A percentile compares a stretch with the other conserved stretches of the same genome.
Conservation (phyloP, 2,329 filamentous ascomycete species). For the Lachnellula subtilissima region DNA sequence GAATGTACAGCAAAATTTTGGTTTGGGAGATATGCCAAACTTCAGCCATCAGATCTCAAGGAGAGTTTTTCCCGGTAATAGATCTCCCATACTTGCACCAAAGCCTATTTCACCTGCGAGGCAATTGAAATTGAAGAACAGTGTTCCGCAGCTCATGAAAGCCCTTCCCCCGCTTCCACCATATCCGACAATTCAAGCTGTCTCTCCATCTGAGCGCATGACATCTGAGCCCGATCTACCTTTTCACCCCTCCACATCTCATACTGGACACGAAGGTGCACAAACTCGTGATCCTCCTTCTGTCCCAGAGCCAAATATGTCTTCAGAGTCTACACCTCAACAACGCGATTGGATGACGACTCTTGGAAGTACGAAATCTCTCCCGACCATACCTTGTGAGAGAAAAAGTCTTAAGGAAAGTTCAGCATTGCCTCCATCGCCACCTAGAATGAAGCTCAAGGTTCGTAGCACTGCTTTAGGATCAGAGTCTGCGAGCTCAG, state of each 20-base stretch:
- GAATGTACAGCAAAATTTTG: neutral
- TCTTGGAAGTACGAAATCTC: neutral
- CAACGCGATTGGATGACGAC: neutral
- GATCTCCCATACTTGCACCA: constrained; percentile 30
- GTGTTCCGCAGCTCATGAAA: constrained; percentile 33
- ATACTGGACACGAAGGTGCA: neutral
- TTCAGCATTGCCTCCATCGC: constrained; percentile 6
- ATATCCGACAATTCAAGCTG: constrained; percentile 9
- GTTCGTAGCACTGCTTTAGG: constrained; percentile 13
- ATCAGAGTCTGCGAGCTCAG: constrained; percentile 19
- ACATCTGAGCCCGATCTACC: constrained; percentile 4
- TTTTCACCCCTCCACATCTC: constrained; percentile 9
- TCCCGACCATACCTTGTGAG: neutral
- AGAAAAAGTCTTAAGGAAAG: neutral
- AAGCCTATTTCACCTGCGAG: constrained; percentile 33
- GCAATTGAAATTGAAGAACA: constrained; percentile 31
- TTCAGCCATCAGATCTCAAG: constrained; percentile 20
- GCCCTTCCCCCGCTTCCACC: constrained; percentile 29
- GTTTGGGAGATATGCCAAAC: constrained; percentile 10
- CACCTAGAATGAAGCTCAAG: constrained; percentile 27
- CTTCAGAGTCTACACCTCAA: neutral
- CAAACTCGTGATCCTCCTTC: neutral
- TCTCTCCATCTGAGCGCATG: constrained; percentile 1
- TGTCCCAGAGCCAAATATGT: neutral
- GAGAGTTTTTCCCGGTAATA: constrained; percentile 20